Base-by-base conservation (phyloP, 140 eudicot genomes). In the Stevia rebaudiana region DNA sequence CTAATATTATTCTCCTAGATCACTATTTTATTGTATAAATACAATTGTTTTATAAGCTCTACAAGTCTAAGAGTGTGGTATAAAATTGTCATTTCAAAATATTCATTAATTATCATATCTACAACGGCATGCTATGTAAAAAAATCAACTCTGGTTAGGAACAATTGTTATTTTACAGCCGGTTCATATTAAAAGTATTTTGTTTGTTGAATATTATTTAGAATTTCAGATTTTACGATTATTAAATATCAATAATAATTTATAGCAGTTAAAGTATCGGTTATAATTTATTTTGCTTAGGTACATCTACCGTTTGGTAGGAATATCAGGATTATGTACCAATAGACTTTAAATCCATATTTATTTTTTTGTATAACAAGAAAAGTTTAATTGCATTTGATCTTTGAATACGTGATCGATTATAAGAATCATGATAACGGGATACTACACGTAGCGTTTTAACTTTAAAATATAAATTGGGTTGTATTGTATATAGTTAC, bases 271-370 rank as follows among this genome's bases (percentile, higher is more conserved):
- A 15, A 28, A 17, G 44, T 30, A 13, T 66, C 8, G 39, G 60
- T 65, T 65, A 59, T 59, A 39, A n/a, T 10, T 49, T 67, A 75
- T 35, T 36, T 50, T 68, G 79, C 50, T 75, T 75, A 68, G 79
- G 79, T 75, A 52, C 71, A 68, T 75, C 79, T 68, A 51, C 70
- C 79, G 70, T 75, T 75, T 75, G 79, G 79, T 75, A 61, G 69
- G 75, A 75, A 67, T 41, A 13, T 51, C 31, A 24, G 42, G 56
- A 60, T 60, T 56, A 19, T 59, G 48, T 53, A 16, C 48, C 65
- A 74, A 48, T 67, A 33, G 49, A 37, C 61, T 19, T 33, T 47
- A 55, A 12, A 36, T 59, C 17, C 55, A 25, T 39, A 25, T 30
- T 47, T 36, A 21, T 3, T 48, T 25, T 44, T 52, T 28, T 41